A percentile compares a stretch with the other conserved stretches of the same genome.
Conservation (phyloP, 192 early-diverging fungal species). For the Endogone sp. region DNA sequence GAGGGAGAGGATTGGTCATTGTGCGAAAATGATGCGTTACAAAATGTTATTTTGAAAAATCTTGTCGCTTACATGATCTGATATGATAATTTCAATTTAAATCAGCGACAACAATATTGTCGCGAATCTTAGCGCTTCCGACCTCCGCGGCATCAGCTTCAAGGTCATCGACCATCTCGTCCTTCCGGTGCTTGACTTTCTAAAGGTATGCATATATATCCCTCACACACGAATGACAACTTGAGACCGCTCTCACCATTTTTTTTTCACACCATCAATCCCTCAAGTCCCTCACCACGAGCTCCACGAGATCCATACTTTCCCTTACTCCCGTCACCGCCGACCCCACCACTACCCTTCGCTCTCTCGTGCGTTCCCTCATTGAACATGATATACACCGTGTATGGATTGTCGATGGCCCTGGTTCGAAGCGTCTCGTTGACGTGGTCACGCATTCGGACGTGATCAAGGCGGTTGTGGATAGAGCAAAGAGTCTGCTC, state of each 20-base stretch:
- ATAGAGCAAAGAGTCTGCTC: too few species aligned
- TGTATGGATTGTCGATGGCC: conserved; percentile 48
- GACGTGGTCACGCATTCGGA: conserved; percentile 49
- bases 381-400: conserved; percentile 47
- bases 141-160: conserved; percentile 45
- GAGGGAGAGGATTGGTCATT: neutral
- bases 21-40: too few species aligned
- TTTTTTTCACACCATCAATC: neutral
- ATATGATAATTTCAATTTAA: neutral
- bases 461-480: conserved; percentile 22
- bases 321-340: conserved; percentile 14
- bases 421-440: conserved; percentile 18
- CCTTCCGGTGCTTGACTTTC: conserved; percentile 44
- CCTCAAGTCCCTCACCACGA: neutral
- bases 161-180: conserved; percentile 36
- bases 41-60: too few species aligned
- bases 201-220: conserved; percentile 34
- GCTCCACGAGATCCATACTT: neutral
- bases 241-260: conserved; percentile 6
- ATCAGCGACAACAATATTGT: neutral
- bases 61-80: neutral
- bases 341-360: conserved; percentile 29
- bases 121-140: conserved; percentile 37
- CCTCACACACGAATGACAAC: neutral
- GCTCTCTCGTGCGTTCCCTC: conserved; percentile 32